Evolutionary conservation across 257 asterid species (phyloP).

Genomic region (Asclepias syriaca): DNA sequence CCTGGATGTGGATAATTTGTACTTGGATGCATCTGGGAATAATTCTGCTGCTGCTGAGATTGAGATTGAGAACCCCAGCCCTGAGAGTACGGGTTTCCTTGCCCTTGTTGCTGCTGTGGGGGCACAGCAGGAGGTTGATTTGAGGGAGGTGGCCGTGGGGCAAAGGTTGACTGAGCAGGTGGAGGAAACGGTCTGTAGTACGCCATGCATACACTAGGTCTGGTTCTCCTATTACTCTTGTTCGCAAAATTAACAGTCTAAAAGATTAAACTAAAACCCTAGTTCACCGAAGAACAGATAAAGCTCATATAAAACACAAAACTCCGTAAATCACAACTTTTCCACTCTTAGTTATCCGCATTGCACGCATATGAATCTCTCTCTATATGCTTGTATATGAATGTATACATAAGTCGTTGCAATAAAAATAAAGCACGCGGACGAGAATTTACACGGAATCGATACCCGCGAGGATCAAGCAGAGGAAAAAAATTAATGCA

Average conservation of each 20-base stretch:
- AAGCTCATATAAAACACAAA: neutral
- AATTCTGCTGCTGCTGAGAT: slow-evolving; percentile 29
- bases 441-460: neutral
- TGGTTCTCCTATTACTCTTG: neutral
- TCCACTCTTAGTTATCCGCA: neutral
- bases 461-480: neutral
- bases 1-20: slow-evolving; percentile 31
- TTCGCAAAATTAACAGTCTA: neutral
- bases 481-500: neutral
- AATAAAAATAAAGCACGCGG: neutral
- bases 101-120: slow-evolving; percentile 27
- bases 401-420: neutral
- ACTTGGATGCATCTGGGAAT: slow-evolving; percentile 45
- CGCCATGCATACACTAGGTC: slow-evolving; percentile 41
- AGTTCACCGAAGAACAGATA: neutral
- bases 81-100: slow-evolving; percentile 33
- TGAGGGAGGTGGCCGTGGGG: slow-evolving; percentile 56
- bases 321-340: neutral
- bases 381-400: neutral
- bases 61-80: slow-evolving; percentile 22
- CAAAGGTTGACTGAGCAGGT: slow-evolving; percentile 46
- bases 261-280: slow-evolving; percentile 23
- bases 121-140: slow-evolving; percentile 50
- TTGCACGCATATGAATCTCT: neutral
- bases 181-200: slow-evolving; percentile 89